A percentile compares a stretch with the other conserved stretches of the same genome.
These are phyloP conservation scores for Aspergillus steynii DNA, from an alignment of 495 filamentous ascomycete species.

Conservation along the genomic window DNA sequence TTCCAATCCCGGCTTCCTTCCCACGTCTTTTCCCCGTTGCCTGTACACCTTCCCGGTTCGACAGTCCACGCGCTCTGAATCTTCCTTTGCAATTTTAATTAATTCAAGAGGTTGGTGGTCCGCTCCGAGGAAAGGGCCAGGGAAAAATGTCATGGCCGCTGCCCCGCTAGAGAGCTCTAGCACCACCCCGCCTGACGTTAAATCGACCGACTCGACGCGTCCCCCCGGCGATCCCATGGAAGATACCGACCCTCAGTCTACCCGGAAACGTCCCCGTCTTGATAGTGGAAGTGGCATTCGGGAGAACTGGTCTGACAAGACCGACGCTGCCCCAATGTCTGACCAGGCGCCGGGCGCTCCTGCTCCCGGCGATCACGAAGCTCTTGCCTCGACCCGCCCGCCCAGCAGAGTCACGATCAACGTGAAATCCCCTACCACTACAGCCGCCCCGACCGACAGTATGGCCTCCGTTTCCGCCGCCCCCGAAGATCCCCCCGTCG, in stretches of 20 bases:
- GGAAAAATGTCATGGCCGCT: slow-evolving; percentile 52
- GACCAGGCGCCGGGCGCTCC: slow-evolving; percentile 31
- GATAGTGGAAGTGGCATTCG: slow-evolving; percentile 53
- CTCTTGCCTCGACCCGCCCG: slow-evolving; percentile 35
- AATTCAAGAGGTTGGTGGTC: not conserved
- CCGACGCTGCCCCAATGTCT: slow-evolving; percentile 20
- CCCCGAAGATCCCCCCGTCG: slow-evolving; percentile 13
- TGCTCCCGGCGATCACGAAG: slow-evolving; percentile 33
- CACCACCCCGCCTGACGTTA: slow-evolving; percentile 41
- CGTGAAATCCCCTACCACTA: slow-evolving; percentile 39
- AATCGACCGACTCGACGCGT: slow-evolving; percentile 35
- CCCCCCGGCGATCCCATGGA: slow-evolving; percentile 52
- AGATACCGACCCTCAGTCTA: slow-evolving; percentile 53
- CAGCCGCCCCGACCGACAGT: slow-evolving; percentile 6
- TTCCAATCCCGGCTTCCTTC: not conserved
- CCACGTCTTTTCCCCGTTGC: slow-evolving; percentile 2
- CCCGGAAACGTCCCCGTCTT: slow-evolving; percentile 63
- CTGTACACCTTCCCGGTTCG: not conserved
- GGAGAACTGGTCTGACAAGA: slow-evolving; percentile 46
- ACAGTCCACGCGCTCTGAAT: not conserved
- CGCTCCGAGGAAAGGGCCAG: slow-evolving; percentile 11
- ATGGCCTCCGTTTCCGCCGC: slow-evolving; percentile 20
- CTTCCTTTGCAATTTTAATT: not conserved
- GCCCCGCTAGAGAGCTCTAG: slow-evolving; percentile 52
- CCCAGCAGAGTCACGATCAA: slow-evolving; percentile 61